Base-by-base conservation (phyloP, 2,329 filamentous ascomycete species). In the Colletotrichum lini region DNA sequence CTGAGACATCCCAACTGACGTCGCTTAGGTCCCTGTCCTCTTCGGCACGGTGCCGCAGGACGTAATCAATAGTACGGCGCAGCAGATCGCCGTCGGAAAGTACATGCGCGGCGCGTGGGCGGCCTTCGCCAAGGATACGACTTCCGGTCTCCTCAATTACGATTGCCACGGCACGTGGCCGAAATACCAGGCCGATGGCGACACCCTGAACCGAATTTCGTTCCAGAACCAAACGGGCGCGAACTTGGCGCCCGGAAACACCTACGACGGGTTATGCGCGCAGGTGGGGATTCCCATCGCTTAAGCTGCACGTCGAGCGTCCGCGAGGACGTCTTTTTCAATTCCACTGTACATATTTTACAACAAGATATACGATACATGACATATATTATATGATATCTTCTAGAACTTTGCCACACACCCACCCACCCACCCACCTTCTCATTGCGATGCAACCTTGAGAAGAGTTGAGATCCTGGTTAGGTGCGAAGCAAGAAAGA, bases 81-180 rank as follows among this genome's bases (percentile, higher is more conserved):
- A 76, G 52, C 75, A 83, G 65, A 72, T 76, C 42, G 72, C 67
- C 10, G 75, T 82, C 7, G 78, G 74, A 21, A 73, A 76, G 21
- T 82, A 81, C 52, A 77, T 83, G 66, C 77, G 80, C n/a, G 78
- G 78, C 2, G 82, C 82, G 13, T 83, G 81, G 80, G 77, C 81
- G 0, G 74, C 80, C 1, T 84, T 84, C 73, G 81, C 81, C 15
- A 82, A 80, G 65, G 75, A 83, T 71, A 80, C 82, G 2, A 67
- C 65, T 12, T 74, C 78, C 21, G 81, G 81, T 2, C 70, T 83
- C 38, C 75, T 65, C 16, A 74, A 62, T 2, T 80, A 80, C 67
- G 58, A 64, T 49, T 59, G 69, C 40, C 40, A 68, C 6, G 74
- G 71, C 7, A 75, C 78, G 30, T 80, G 79, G 79, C 78, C 79